Evolutionary conservation across 139 green algal species (phyloP), one percentile per base, ranked within the genome.

Genomic region (Axilococcus clingmanii): DNA sequence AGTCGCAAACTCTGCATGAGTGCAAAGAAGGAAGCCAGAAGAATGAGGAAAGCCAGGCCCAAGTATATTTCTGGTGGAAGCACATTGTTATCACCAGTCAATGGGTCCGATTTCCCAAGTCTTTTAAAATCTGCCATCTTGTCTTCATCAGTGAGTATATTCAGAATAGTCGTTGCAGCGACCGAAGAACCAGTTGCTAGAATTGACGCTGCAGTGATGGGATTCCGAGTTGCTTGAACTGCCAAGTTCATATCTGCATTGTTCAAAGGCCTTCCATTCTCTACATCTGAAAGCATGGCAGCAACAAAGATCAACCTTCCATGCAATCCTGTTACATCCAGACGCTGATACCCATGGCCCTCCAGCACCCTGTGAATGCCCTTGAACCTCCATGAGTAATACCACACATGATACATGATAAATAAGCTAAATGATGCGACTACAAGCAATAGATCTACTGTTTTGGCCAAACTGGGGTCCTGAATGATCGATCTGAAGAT

Each of bases 121-220:
- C 9, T 11, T 17, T 12, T 9, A 30, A 49, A 9, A 17, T 49
- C 9, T 9, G 9, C 12, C 41, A 49, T 49, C 27, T 49, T 49
- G 9, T 49, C 41, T 30, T 9, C 9, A 12, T 49, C 41, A 17
- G 12, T 17, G 9, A 49, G 12, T 30, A 49, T 49, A 9, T 12
- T 12, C 41, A 49, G 9, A 11, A 49, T 9, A 17, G 41, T 49
- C 11, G 41, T 49, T 17, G 41, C 41, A 12, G 9, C 41, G 9
- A 49, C 41, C 23, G 41, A 23, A 12, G 41, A 23, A 23, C 41
- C 41, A 30, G 41, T 49, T 17, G 41, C 41, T 12, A 49, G 41
- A 12, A 49, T 49, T 19, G 9, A 19, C 9, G 12, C 27, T 30
- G 41, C 41, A 17, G 41, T 49, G 23, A 49, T 49, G 9, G 41